Percentiles rank a stretch among this genome's conserved stretches.
Evolutionary conservation across 768 basidiomycete genomes (phyloP).

Genomic region (Imleria badia): DNA sequence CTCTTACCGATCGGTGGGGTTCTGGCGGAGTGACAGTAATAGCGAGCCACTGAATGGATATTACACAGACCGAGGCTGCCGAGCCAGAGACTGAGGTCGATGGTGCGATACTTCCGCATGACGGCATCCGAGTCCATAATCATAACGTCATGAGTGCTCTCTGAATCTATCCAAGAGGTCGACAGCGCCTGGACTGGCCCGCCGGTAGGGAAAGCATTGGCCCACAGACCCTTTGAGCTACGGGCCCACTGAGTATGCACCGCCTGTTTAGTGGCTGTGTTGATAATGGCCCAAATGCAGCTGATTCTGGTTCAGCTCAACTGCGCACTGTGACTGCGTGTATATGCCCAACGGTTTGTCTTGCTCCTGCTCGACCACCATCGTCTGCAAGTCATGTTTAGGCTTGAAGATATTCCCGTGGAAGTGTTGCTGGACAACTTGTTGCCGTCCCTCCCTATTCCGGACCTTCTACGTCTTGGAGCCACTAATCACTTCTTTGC

Average conservation of each 20-base stretch:
- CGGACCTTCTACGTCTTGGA: slow-evolving; percentile 57
- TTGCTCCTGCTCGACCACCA: slow-evolving; percentile 2
- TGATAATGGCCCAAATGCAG: slow-evolving; percentile 15
- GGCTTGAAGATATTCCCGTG: slow-evolving; percentile 57
- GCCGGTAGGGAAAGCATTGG: too few relatives aligned
- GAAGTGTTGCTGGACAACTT: slow-evolving; percentile 80
- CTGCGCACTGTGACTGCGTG: slow-evolving; percentile 8
- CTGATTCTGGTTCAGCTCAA: slow-evolving; percentile 8
- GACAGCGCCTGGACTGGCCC: too few relatives aligned
- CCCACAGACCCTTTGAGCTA: too few relatives aligned
- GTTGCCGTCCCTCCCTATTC: slow-evolving; percentile 52
- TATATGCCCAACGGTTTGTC: background rate
- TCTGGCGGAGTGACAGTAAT: background rate
- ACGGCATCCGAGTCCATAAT: background rate
- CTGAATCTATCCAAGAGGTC: background rate
- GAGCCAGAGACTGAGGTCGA: too few relatives aligned
- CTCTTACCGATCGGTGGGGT: background rate
- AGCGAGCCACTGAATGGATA: too few relatives aligned
- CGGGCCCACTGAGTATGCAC: too few relatives aligned
- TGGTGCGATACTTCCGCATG: background rate
- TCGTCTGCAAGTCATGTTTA: slow-evolving; percentile 31
- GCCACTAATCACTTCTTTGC: slow-evolving; percentile 67
- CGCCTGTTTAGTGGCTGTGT: slow-evolving; percentile 20
- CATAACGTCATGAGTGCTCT: background rate
- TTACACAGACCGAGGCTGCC: too few relatives aligned